Conservation (phyloP, 2,329 filamentous ascomycete genomes). For the Aspergillus hiratsukae region DNA sequence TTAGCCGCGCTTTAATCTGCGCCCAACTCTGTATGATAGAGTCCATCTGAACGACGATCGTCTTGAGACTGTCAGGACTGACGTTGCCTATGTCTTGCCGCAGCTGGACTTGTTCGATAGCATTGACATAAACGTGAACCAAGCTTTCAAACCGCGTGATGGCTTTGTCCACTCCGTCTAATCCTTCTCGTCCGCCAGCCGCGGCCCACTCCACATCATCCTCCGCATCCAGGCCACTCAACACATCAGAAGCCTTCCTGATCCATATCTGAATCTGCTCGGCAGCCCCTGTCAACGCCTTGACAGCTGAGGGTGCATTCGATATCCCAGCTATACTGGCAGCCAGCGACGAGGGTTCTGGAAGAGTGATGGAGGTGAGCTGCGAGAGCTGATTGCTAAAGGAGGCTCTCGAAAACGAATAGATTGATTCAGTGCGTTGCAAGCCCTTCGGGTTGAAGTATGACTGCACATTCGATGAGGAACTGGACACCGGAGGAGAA, state of each 20-base stretch:
- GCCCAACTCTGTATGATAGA: conserved; percentile 78
- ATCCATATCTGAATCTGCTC: conserved; percentile 96
- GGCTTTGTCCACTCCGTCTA: conserved; percentile 58
- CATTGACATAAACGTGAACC: conserved; percentile 85
- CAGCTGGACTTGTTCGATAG: conserved; percentile 86
- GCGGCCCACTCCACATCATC: conserved; percentile 97
- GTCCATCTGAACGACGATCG: conserved; percentile 85
- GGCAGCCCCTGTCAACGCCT: conserved; percentile 77
- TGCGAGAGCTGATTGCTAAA: conserved; percentile 92
- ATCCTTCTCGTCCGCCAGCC: conserved; percentile 64
- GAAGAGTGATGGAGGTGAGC: conserved; percentile 82
- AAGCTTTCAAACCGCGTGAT: conserved; percentile 82
- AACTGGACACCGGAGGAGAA: conserved; percentile 22
- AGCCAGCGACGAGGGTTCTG: conserved; percentile 77
- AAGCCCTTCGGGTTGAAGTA: conserved; percentile 45
- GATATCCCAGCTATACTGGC: conserved; percentile 80
- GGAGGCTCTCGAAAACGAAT: conserved; percentile 85
- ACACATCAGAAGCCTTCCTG: conserved; percentile 81
- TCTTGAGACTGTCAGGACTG: conserved; percentile 64
- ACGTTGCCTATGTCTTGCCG: conserved; percentile 72
- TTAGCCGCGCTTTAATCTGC: conserved; percentile 71
- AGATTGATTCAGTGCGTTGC: conserved; percentile 76
- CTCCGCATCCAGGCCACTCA: conserved; percentile 83
- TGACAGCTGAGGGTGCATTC: conserved; percentile 76
- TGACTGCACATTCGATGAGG: conserved; percentile 34